A percentile compares a stretch with the other conserved stretches of the same genome.
Conservation (phyloP, 768 basidiomycete genomes). For the Tulasnella sp. region DNA sequence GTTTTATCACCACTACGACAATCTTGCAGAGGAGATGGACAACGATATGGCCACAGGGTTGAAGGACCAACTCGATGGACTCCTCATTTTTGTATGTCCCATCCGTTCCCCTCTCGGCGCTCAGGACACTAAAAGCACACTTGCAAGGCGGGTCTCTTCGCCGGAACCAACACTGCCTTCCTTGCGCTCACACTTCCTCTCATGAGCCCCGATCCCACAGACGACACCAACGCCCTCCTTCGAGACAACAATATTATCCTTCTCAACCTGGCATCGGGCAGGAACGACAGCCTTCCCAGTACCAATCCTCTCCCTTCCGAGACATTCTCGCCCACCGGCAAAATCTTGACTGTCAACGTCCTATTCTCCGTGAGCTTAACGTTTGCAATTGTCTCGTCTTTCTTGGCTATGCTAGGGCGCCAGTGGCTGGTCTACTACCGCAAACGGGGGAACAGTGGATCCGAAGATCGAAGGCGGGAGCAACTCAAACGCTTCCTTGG, state of each 20-base stretch:
- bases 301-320: neutral
- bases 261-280: neutral
- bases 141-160: conserved; percentile 5
- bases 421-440: neutral
- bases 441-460: neutral
- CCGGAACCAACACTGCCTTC: neutral
- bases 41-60: neutral
- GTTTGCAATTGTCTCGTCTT: neutral
- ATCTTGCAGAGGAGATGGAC: neutral
- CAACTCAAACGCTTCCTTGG: neutral
- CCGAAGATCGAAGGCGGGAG: neutral
- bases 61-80: neutral
- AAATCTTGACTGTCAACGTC: neutral
- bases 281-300: neutral
- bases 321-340: neutral
- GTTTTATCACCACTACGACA: neutral
- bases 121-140: neutral
- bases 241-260: neutral
- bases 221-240: neutral
- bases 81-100: neutral
- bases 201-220: neutral
- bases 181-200: neutral
- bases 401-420: neutral
- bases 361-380: neutral
- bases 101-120: neutral